A percentile compares a stretch with the other conserved stretches of the same genome.
phyloP scores from a whole-genome alignment of 2,329 filamentous ascomycete species.

The Fusarium circinatum region DNA sequence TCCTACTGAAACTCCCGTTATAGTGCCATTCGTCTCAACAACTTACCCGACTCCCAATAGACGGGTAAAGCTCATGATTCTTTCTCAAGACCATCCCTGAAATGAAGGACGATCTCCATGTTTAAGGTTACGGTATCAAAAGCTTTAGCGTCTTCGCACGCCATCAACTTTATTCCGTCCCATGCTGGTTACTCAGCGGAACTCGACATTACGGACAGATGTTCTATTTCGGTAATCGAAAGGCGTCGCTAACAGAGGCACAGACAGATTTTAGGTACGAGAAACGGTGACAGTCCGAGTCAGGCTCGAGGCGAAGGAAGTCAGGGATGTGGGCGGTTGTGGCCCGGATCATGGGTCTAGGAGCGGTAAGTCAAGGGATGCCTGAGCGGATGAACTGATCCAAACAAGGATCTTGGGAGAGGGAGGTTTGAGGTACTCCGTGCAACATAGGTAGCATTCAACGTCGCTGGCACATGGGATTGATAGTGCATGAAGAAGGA shows the following conservation, averaged over 20 bases:
- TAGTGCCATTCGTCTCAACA: not conserved
- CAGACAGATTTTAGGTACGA: slow-evolving; percentile 4
- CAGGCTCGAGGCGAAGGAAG: not conserved
- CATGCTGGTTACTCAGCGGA: not conserved
- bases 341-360: slow-evolving; percentile 22
- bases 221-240: slow-evolving; percentile 33
- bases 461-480: not conserved
- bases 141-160: not conserved
- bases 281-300: slow-evolving; percentile 20
- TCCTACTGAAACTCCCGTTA: not conserved
- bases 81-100: not conserved
- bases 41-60: not conserved
- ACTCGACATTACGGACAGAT: not conserved
- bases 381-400: slow-evolving; percentile 33
- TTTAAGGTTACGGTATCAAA: not conserved
- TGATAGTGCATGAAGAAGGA: slow-evolving; percentile 16
- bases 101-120: not conserved
- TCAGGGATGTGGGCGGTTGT: not conserved
- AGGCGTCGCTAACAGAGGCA: not conserved
- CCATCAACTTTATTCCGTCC: not conserved
- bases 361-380: slow-evolving; percentile 3
- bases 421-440: not conserved
- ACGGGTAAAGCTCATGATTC: not conserved
- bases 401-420: slow-evolving; percentile 21
- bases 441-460: not conserved